Percentiles rank a stretch among this genome's conserved stretches.
These are phyloP conservation scores for Cerioporus squamosus DNA, from an alignment of 1,284 basidiomycete genomes.

Conservation along the genomic window DNA sequence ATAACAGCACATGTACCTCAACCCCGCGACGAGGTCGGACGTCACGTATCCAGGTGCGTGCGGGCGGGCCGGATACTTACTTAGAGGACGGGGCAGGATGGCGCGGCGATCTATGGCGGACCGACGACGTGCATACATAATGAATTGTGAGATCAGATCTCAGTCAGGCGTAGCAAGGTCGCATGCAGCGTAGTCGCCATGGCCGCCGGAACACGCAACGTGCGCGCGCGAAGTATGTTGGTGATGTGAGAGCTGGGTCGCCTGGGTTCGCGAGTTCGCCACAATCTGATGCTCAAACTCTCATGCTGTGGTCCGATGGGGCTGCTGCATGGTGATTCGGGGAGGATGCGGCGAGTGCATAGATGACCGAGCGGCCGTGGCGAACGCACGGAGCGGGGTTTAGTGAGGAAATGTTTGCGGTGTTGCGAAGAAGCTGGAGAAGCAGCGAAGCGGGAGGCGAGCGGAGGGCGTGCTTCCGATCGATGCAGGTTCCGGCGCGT, in stretches of 20 bases:
- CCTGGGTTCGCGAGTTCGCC: not conserved
- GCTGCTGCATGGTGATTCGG: not conserved
- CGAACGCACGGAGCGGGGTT: not conserved
- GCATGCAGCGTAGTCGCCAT: conserved; percentile 19
- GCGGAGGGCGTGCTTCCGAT: conserved; percentile 16
- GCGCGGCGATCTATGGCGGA: not conserved
- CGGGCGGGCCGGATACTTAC: too few species aligned
- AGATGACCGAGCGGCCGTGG: not conserved
- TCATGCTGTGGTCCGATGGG: not conserved
- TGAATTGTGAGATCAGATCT: conserved; percentile 26
- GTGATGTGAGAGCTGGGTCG: not conserved
- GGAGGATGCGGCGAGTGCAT: not conserved
- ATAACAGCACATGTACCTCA: too few species aligned
- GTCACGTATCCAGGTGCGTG: too few species aligned
- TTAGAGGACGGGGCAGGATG: too few species aligned
- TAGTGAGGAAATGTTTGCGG: conserved; percentile 11
- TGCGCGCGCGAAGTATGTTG: conserved; percentile 4
- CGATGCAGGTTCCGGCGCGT: conserved; percentile 26
- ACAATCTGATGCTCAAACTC: conserved; percentile 6
- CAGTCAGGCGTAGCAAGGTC: conserved; percentile 1
- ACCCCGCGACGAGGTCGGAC: too few species aligned
- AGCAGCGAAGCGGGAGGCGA: not conserved
- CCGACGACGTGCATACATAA: conserved; percentile 8
- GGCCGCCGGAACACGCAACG: conserved; percentile 15
- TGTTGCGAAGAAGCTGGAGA: too few species aligned